A percentile compares a stretch with the other conserved stretches of the same genome.
Conservation (phyloP, 2,329 filamentous ascomycete genomes). For the Trichoderma hamatum region DNA sequence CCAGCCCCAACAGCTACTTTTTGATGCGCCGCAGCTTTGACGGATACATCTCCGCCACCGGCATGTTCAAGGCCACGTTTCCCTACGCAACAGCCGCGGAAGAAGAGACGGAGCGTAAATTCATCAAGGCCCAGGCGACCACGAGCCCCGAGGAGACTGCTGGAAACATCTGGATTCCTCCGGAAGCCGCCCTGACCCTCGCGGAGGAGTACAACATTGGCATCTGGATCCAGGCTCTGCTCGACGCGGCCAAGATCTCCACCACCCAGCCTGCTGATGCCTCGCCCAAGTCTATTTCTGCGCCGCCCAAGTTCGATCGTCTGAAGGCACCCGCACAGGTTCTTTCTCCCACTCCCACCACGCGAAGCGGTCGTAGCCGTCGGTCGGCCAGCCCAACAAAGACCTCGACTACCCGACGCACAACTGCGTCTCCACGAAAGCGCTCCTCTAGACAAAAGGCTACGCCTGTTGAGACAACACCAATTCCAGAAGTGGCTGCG, state of each 20-base stretch:
- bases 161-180: conserved; percentile 94
- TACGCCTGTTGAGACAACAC: conserved; percentile 41
- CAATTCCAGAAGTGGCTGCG: conserved; percentile 37
- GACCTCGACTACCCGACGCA: conserved; percentile 51
- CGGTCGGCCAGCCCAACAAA: conserved; percentile 63
- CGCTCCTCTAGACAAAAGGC: conserved; percentile 51
- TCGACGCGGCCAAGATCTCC: conserved; percentile 81
- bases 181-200: conserved; percentile 76
- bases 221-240: conserved; percentile 87
- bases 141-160: conserved; percentile 92
- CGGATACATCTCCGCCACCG: conserved; percentile 81
- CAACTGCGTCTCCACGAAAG: conserved; percentile 58
- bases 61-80: conserved; percentile 91
- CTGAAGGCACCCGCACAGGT: conserved; percentile 46
- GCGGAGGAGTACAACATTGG: conserved; percentile 85
- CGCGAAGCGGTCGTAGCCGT: conserved; percentile 53
- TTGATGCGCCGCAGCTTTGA: conserved; percentile 89
- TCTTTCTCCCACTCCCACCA: conserved; percentile 53
- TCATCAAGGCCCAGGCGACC: conserved; percentile 79
- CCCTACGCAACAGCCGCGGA: conserved; percentile 74
- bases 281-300: conserved; percentile 73
- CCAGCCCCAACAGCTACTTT: conserved; percentile 90
- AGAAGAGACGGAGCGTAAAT: conserved; percentile 75
- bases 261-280: conserved; percentile 63
- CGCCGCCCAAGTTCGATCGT: conserved; percentile 78